Conservation (phyloP, 805 yeast species). For the Metschnikowia continentalis region DNA sequence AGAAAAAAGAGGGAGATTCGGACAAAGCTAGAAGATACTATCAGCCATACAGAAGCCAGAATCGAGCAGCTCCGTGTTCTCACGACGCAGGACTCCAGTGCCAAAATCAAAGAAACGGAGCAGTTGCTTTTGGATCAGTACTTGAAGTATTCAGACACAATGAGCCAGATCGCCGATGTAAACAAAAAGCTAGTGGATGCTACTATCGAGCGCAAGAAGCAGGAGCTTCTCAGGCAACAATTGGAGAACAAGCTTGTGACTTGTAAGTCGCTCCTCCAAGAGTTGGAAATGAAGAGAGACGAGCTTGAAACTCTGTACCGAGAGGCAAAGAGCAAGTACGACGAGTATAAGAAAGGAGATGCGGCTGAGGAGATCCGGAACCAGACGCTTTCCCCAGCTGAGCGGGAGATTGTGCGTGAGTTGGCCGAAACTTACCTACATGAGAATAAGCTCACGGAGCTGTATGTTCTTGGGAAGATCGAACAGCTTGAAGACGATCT, state of each 20-base stretch:
- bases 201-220: constrained; percentile 9
- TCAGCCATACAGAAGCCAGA: constrained; percentile 9
- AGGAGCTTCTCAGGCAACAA: constrained; percentile 12
- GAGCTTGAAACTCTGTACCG: constrained; percentile 29
- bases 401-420: constrained; percentile 33
- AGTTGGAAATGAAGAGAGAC: constrained; percentile 25
- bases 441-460: constrained; percentile 35
- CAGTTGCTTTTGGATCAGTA: constrained; percentile 21
- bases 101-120: constrained; percentile 34
- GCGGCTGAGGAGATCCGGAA: constrained; percentile 35
- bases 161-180: constrained; percentile 20
- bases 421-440: constrained; percentile 37
- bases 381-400: constrained; percentile 37
- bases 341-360: constrained; percentile 37
- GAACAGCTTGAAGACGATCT: constrained; percentile 45
- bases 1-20: constrained; percentile 26
- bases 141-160: constrained; percentile 15
- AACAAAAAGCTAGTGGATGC: constrained; percentile 6
- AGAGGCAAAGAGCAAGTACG: constrained; percentile 30
- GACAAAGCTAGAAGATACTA: constrained; percentile 26
- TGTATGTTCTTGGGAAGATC: constrained; percentile 36
- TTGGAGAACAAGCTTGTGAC: constrained; percentile 13
- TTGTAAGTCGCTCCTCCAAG: constrained; percentile 19
- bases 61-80: constrained; percentile 11
- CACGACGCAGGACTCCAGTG: constrained; percentile 38